phyloP scores from a whole-genome alignment of 805 yeast genomes.

The Metschnikowia proteae region DNA sequence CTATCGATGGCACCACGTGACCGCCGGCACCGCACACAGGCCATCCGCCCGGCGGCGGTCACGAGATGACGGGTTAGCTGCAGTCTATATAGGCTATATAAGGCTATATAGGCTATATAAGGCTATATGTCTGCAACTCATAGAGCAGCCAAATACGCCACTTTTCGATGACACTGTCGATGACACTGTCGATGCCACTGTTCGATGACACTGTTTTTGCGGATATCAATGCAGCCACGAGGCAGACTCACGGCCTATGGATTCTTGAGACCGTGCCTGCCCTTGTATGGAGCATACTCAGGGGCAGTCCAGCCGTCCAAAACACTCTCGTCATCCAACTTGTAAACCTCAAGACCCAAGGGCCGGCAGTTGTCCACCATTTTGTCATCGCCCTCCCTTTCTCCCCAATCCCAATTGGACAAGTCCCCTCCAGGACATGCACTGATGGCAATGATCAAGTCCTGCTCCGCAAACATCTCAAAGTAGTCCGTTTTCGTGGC shows the following conservation, averaged over 20 bases:
- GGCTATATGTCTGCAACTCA: too few relatives aligned
- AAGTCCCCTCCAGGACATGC: conserved; percentile 73
- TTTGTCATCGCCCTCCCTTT: conserved; percentile 42
- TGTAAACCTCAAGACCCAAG: conserved; percentile 57
- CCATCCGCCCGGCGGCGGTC: too few relatives aligned
- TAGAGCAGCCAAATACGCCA: too few relatives aligned
- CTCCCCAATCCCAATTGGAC: conserved; percentile 71
- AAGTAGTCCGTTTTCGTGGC: conserved; percentile 57
- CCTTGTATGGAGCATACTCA: conserved; percentile 47
- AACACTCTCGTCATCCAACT: conserved; percentile 43
- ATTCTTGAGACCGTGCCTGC: conserved; percentile 50
- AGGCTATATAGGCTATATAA: too few relatives aligned
- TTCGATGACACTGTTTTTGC: too few relatives aligned
- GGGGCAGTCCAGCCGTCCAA: conserved; percentile 53
- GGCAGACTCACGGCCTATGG: background rate
- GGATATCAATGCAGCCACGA: too few relatives aligned
- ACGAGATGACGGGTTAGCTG: too few relatives aligned
- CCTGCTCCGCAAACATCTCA: conserved; percentile 65
- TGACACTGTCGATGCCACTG: too few relatives aligned
- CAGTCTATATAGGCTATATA: too few relatives aligned
- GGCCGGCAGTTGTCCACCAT: conserved; percentile 65
- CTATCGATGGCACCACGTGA: conserved; percentile 43
- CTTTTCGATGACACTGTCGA: too few relatives aligned
- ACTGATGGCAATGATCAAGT: conserved; percentile 57
- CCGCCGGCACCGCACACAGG: background rate